Base-by-base conservation (phyloP, 306 rosid genomes). In the Cercis canadensis region DNA sequence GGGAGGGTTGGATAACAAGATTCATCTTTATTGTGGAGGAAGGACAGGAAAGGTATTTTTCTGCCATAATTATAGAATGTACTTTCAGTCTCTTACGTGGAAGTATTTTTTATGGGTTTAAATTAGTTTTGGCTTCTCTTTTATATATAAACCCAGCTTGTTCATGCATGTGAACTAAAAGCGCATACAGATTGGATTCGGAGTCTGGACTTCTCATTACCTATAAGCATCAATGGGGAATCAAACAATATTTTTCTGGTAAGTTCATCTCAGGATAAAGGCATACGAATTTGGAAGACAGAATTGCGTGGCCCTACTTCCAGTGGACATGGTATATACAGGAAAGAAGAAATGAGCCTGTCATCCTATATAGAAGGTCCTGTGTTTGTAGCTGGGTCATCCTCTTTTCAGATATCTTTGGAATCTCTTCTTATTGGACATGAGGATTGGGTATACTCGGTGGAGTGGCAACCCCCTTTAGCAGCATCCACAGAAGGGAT, bases 131-230 rank as follows among this genome's bases (percentile, higher is more conserved):
- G 31, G 31, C 46, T 78, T 55, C 12, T 80, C 61, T 57, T 76
- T 46, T 71, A 32, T 24, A 8, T 49, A 67, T 78, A 55, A 72
- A 65, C 33, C 62, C 87, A 94, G 99, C 84, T 94, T 81, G 78
- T 82, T 43, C 92, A 16, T 75, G 89, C 91, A 7, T 94, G 97
- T 57, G 97, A 94, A 58, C 78, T 94, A 45, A 94, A 89, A 85
- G 97, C 96, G 32, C 99, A 94, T 75, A 82, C 96, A 29, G 99
- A 94, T 85, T 94, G 99, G 99, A 89, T 94, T 79, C 88, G 99
- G 62, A 82, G 99, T 81, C 69, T 95, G 87, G 99, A 95, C 82
- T 95, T 95, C 83, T 86, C 97, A 39, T 73, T 89, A 70, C 97
- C 99, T 47, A 31, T 79, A 16, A 70, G 80, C 63, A 64, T 76